Evolutionary conservation across 352 stramenopile genomes (phyloP), one percentile per base, ranked within the genome.

Genomic region (Phytophthora palmivora): DNA sequence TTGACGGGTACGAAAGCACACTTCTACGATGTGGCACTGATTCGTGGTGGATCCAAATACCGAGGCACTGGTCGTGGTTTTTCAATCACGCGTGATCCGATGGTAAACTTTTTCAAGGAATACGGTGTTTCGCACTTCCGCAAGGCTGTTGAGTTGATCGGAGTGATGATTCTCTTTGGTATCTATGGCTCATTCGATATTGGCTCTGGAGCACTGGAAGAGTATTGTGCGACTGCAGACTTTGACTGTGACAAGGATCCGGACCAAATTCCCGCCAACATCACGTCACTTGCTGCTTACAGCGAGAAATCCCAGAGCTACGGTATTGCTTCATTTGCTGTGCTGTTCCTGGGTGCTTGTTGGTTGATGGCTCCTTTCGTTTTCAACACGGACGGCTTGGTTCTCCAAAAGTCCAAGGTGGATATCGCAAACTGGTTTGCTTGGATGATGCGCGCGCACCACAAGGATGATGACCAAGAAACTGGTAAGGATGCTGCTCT

Each of bases 91-190:
- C 79, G 88, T 32, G 86, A 93, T 21, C 81, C 88, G 0, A 93
- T 96, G 80, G 86, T 94, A 9, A 91, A 91, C 41, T 94, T 96
- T 44, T 95, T 95, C 47, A 94, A 96, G 50, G 88, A 94, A 57
- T 96, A 96, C 45, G 79, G 73, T 32, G 85, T 92, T 34, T 95
- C 86, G 4, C 88, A 96, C 72, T 96, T 93, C 57, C 80, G 88
- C n/a, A 96, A 95, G 56, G 88, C 85, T 10, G 82, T 96, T 2
- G 88, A 96, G 56, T 63, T 96, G 30, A 92, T 96, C 33, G 85
- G 84, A 3, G 50, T 96, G 30, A 95, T 93, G 79, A 86, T 94
- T 43, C 63, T 96, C 18, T 94, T 89, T 56, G 82, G 85, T 1
- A 65, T 92, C 6, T 92, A 89, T 44, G 88, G 85, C 15, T 86